Evolutionary conservation across 148 eudicot species (phyloP), one percentile per base, ranked within the genome.

Genomic region (Diospyros kaki): DNA sequence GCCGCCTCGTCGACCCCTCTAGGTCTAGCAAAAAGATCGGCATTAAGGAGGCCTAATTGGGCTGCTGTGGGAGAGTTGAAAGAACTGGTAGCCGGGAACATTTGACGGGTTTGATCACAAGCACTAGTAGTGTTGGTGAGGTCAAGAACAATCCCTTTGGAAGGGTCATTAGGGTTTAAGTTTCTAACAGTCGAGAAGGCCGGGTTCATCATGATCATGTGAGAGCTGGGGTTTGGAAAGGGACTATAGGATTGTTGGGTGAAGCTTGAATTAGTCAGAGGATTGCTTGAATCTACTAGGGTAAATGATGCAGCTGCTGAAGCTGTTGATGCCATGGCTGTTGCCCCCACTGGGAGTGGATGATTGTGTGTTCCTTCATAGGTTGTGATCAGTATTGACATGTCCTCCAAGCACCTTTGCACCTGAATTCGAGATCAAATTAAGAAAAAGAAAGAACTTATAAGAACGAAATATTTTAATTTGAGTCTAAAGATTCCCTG

Each of bases 281-380:
- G 82, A 65, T 77, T 86, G 68, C 62, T 81, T 15, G 85, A 65
- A 54, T 87, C 87, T 9, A 84, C 76, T 40, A 84, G 55, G 81
- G 77, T 76, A 73, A 75, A 84, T 6, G 81, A 82, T 43, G 85
- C 72, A 28, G 87, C 78, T 41, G 87, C 83, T 64, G 90, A 84
- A 54, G 87, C 76, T 62, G 90, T 87, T 74, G 90, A 84, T 5
- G 87, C 86, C 88, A 87, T 83, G 13, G 87, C 87, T 28, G 90
- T 84, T 58, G 90, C 90, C n/a, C 90, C 90, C 9, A 87, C 88
- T 5, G 90, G 90, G 14, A 87, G 83, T 7, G 90, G 86, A 72
- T 87, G 90, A 55, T 87, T 87, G 66, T 87, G 90, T 58, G 79
- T 84, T 64, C 90, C 90, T 79, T 87, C 90, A 63, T 87, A 87